phyloP scores from a whole-genome alignment of 1,284 basidiomycete genomes.

The Tilletia setariae region DNA sequence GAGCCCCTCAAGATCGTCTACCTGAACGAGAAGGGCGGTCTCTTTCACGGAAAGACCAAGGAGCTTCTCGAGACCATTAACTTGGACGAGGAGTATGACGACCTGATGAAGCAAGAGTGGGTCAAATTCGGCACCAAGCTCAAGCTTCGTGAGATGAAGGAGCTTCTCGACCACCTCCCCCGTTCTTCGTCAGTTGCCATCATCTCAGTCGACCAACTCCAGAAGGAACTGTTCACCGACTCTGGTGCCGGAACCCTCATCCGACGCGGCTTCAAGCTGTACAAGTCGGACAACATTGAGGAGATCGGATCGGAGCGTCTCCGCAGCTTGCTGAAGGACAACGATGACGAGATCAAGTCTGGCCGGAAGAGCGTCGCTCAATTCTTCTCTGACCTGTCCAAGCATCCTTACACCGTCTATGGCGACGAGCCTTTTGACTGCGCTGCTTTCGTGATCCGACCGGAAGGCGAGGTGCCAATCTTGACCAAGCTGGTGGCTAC shows the following conservation, averaged over 20 bases:
- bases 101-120: conserved; percentile 98
- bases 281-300: conserved; percentile 79
- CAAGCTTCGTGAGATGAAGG: conserved; percentile 98
- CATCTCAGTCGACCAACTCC: conserved; percentile 87
- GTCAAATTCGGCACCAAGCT: conserved; percentile 99
- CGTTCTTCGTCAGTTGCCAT: conserved; percentile 97
- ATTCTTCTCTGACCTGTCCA: conserved; percentile 71
- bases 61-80: conserved; percentile 81
- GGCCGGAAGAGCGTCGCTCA: conserved; percentile 85
- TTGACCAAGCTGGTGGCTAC: conserved; percentile 88
- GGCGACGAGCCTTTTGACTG: conserved; percentile 96
- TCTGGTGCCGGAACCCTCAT: conserved; percentile 96
- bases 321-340: conserved; percentile 65
- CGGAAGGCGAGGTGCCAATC: conserved; percentile 81
- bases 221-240: conserved; percentile 98
- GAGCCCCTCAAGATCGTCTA: conserved; percentile 84
- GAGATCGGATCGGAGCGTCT: conserved; percentile 86
- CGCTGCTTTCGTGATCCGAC: conserved; percentile 88
- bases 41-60: conserved; percentile 82
- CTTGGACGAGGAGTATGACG: conserved; percentile 96
- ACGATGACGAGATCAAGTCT: conserved; percentile 83
- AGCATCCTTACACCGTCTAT: conserved; percentile 81
- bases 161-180: conserved; percentile 94
- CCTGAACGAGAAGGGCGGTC: conserved; percentile 94
- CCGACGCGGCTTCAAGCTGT: conserved; percentile 94